Conservation (phyloP, 2,329 filamentous ascomycete genomes). For the Sclerotinia nivalis region DNA sequence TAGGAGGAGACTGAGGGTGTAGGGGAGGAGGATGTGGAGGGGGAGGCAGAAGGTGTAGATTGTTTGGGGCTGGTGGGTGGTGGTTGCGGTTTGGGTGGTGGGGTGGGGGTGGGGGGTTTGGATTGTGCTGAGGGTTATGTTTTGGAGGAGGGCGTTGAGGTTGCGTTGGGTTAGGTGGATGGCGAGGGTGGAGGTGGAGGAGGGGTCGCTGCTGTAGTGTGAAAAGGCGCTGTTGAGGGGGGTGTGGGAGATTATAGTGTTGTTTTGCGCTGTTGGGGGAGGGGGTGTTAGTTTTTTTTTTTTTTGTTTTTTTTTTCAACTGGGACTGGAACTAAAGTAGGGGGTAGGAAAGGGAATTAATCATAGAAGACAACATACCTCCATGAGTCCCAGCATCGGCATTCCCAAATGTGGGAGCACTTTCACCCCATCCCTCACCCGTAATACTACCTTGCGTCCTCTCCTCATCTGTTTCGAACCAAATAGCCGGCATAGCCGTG, state of each 20-base stretch:
- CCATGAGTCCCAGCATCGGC: neutral
- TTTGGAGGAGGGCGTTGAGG: conserved; percentile 32
- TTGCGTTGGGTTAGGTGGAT: conserved; percentile 24
- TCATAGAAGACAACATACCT: neutral
- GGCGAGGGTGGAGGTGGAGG: conserved; percentile 23
- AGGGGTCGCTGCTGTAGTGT: conserved; percentile 3
- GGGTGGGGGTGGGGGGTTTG: conserved; percentile 23
- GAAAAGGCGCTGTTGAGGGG: conserved; percentile 28
- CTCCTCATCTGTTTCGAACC: neutral
- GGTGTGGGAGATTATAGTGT: conserved; percentile 22
- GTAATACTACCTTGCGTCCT: neutral
- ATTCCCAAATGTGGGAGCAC: neutral
- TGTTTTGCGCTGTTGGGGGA: neutral
- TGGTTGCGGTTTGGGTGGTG: conserved; percentile 23
- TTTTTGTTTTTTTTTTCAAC: too few relatives aligned
- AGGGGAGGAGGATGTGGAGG: conserved; percentile 31
- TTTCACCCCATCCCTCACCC: neutral
- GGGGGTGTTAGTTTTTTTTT: neutral
- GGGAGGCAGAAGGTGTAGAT: conserved; percentile 33
- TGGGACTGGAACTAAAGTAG: too few relatives aligned
- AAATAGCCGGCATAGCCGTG: neutral
- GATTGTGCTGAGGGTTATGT: conserved; percentile 30
- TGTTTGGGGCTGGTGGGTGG: conserved; percentile 4
- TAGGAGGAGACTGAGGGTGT: conserved; percentile 28
- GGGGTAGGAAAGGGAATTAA: neutral